These are phyloP conservation scores for Starmerella floris DNA, from an alignment of 805 yeast species.

Conservation along the genomic window DNA sequence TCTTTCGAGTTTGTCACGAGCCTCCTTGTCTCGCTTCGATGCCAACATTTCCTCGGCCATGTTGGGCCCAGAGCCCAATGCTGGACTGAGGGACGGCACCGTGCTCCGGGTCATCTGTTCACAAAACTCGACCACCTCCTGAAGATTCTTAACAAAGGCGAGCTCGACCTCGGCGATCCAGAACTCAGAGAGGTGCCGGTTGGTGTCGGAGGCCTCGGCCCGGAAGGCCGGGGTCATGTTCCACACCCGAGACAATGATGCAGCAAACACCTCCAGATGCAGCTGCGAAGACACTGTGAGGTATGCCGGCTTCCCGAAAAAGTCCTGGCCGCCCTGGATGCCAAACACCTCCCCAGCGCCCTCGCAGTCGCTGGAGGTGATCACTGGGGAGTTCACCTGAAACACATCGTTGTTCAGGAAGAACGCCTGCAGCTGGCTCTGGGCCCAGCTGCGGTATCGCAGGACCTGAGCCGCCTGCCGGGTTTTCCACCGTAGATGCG, in stretches of 20 bases:
- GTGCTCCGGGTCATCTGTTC: constrained; percentile 57
- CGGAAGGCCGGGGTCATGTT: constrained; percentile 82
- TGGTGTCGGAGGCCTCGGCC: constrained; percentile 85
- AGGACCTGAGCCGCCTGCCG: constrained; percentile 49
- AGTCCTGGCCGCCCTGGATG: constrained; percentile 34
- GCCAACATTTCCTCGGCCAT: constrained; percentile 21
- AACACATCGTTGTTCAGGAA: constrained; percentile 43
- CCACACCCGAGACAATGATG: constrained; percentile 72
- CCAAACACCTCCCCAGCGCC: constrained; percentile 90
- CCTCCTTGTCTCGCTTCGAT: constrained; percentile 28
- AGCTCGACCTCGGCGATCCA: constrained; percentile 97
- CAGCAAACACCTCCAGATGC: constrained; percentile 70
- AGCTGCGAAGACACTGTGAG: constrained; percentile 86
- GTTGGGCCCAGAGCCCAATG: too few relatives aligned
- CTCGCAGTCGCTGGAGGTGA: constrained; percentile 88
- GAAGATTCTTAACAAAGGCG: constrained; percentile 44
- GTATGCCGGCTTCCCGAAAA: constrained; percentile 51
- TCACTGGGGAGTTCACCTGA: constrained; percentile 73
- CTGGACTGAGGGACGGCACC: constrained; percentile 20
- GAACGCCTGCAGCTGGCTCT: constrained; percentile 39
- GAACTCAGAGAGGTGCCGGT: constrained; percentile 82
- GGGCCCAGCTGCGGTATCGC: constrained; percentile 59
- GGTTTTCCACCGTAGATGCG: constrained; percentile 67
- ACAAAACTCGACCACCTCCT: constrained; percentile 48
- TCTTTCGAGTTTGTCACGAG: constrained; percentile 27